These are phyloP conservation scores for Sclerotinia subarctica DNA, from an alignment of 2,329 filamentous ascomycete genomes.

Conservation along the genomic window DNA sequence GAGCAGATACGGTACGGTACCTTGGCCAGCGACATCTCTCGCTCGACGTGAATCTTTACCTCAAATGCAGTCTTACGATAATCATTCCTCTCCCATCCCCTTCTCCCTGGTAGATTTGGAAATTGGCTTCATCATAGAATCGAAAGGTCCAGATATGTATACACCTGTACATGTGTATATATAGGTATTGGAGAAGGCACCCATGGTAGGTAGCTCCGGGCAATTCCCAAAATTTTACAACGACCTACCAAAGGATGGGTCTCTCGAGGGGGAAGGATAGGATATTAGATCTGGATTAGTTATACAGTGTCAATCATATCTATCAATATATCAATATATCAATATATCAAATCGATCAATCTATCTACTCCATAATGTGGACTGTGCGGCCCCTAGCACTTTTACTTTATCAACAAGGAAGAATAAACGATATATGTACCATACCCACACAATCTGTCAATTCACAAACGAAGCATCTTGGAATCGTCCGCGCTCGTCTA, in stretches of 20 bases:
- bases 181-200: not conserved
- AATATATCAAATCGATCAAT: not conserved
- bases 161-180: not conserved
- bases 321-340: not conserved
- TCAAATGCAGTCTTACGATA: not conserved
- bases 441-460: constrained; percentile 19
- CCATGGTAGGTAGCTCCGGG: not conserved
- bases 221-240: not conserved
- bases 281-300: constrained; percentile 2
- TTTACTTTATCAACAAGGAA: constrained; percentile 3
- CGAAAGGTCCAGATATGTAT: not conserved
- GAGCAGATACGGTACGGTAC: no score
- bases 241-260: not conserved
- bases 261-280: not conserved
- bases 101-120: not conserved
- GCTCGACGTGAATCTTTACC: not conserved
- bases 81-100: not conserved
- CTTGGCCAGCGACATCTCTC: not conserved
- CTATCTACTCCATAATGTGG: constrained; percentile 4
- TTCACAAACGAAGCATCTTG: constrained; percentile 19
- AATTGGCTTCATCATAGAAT: not conserved
- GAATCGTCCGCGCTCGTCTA: constrained; percentile 8
- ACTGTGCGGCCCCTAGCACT: constrained; percentile 7
- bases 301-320: constrained; percentile 2
- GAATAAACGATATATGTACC: constrained; percentile 13